phyloP scores from a whole-genome alignment of 345 rosid genomes.

The Syzygium grande region DNA sequence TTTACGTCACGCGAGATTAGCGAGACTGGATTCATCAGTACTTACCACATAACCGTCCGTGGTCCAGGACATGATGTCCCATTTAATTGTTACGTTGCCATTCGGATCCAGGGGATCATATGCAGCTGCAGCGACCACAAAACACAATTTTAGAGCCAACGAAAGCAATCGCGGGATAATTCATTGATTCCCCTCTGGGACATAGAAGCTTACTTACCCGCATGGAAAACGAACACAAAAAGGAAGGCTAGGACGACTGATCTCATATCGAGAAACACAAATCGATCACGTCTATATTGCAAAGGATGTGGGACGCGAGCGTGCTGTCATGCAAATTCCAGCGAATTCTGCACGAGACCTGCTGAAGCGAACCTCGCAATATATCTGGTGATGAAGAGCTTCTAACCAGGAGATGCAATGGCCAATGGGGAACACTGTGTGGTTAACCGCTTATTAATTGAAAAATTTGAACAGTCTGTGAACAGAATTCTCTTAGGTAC shows the following conservation, averaged over 20 bases:
- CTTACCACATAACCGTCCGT: constrained; percentile 80
- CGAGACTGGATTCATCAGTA: not conserved
- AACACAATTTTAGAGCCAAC: not conserved
- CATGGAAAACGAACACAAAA: constrained; percentile 30
- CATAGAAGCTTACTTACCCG: constrained; percentile 21
- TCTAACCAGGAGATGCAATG: not conserved
- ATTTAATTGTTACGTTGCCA: constrained; percentile 75
- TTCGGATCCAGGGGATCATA: constrained; percentile 91
- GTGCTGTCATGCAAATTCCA: not conserved
- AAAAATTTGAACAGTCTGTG: not conserved
- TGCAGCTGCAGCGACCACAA: constrained; percentile 43
- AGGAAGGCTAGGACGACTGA: constrained; percentile 16
- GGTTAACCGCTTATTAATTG: not conserved
- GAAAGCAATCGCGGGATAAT: not conserved
- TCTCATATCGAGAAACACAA: not conserved
- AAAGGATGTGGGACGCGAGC: not conserved
- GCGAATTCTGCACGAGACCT: not conserved
- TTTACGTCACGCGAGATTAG: not conserved
- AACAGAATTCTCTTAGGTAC: not conserved
- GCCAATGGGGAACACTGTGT: not conserved
- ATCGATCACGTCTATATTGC: not conserved
- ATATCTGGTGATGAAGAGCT: not conserved
- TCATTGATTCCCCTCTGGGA: not conserved
- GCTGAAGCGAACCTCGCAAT: not conserved
- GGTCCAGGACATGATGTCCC: constrained; percentile 92